Evolutionary conservation across 2,329 filamentous ascomycete species (phyloP).

Genomic region (Arthrinium puccinioides): DNA sequence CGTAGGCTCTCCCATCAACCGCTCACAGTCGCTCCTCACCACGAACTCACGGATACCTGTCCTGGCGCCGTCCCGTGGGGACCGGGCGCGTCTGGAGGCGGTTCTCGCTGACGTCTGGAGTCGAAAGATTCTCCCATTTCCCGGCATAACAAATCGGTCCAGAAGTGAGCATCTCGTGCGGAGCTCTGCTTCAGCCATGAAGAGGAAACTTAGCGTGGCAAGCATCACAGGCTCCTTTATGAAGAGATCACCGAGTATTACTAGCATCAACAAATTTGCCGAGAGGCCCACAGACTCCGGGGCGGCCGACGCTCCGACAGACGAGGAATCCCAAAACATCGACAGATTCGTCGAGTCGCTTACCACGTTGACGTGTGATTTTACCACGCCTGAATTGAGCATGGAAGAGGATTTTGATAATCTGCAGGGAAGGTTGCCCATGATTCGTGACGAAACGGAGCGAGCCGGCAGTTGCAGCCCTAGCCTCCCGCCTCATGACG

Average conservation of each 20-base stretch:
- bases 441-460: constrained; percentile 22
- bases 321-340: constrained; percentile 7
- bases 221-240: constrained; percentile 72
- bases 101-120: constrained; percentile 78
- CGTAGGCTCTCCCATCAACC: constrained; percentile 51
- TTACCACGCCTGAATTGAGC: constrained; percentile 6
- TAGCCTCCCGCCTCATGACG: constrained; percentile 7
- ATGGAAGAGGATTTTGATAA: constrained; percentile 11
- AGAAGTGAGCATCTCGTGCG: constrained; percentile 66
- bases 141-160: constrained; percentile 64
- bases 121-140: constrained; percentile 70
- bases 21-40: constrained; percentile 75
- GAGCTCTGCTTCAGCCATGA: constrained; percentile 76
- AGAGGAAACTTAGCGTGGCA: constrained; percentile 78
- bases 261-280: constrained; percentile 24
- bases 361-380: constrained; percentile 14
- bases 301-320: not conserved
- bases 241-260: constrained; percentile 57
- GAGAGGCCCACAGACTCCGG: constrained; percentile 16
- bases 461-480: constrained; percentile 13
- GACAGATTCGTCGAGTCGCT: constrained; percentile 15
- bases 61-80: constrained; percentile 65
- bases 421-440: constrained; percentile 16
- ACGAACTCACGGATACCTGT: constrained; percentile 59
- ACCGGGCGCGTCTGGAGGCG: constrained; percentile 70